phyloP scores from a whole-genome alignment of 805 yeast genomes.

The Candida sanyiensis region DNA sequence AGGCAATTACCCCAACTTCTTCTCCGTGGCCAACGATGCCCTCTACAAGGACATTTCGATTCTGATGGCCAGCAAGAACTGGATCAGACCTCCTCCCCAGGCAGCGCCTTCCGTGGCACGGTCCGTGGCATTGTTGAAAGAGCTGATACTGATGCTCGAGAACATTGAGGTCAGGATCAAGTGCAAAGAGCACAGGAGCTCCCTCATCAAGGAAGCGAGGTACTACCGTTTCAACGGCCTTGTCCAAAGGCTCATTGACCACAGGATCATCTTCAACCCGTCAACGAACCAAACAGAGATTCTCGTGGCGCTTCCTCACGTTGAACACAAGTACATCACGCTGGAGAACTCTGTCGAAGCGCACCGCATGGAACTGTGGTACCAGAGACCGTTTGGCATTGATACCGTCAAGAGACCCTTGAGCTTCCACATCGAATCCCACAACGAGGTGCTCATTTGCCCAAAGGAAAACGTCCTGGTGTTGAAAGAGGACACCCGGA shows the following conservation, averaged over 20 bases:
- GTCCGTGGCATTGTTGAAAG: constrained; percentile 15
- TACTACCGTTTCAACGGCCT: constrained; percentile 72
- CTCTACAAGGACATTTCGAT: constrained; percentile 46
- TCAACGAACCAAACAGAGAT: constrained; percentile 51
- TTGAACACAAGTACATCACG: constrained; percentile 13
- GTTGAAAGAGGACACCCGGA: background rate
- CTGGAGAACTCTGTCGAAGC: constrained; percentile 8
- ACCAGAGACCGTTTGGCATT: constrained; percentile 48
- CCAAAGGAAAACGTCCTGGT: background rate
- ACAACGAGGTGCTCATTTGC: constrained; percentile 3
- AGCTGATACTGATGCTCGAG: constrained; percentile 45
- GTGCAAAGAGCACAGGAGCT: constrained; percentile 49
- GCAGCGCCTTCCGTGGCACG: constrained; percentile 44
- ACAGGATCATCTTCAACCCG: constrained; percentile 47
- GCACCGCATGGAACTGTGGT: background rate
- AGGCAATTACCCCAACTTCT: constrained; percentile 77
- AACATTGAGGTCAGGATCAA: constrained; percentile 47
- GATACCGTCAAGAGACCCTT: constrained; percentile 6
- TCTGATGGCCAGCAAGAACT: constrained; percentile 31
- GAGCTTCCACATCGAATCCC: constrained; percentile 5
- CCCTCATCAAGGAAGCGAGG: constrained; percentile 61
- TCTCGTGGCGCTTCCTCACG: constrained; percentile 21
- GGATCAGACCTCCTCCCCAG: constrained; percentile 76
- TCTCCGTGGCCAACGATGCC: constrained; percentile 54
- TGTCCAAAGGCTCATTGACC: constrained; percentile 63